Evolutionary conservation across 495 filamentous ascomycete species (phyloP), one percentile per base, ranked within the genome.

Genomic region (Opeltia flavorubescens): DNA sequence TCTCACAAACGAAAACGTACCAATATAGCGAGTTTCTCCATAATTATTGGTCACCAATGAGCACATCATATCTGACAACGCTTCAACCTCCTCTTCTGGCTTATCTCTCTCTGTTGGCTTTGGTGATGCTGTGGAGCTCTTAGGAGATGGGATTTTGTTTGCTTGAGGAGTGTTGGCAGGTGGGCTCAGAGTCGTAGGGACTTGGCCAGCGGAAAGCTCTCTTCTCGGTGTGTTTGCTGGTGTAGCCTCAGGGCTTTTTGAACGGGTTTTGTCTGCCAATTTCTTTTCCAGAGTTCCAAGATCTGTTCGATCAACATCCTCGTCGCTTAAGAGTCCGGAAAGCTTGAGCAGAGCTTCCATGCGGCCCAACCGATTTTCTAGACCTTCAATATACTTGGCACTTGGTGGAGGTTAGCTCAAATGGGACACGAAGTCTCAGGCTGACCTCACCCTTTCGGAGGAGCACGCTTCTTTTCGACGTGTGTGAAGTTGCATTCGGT

Each of bases 61-160:
- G 62, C 91, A 95, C 91, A 98, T 96, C 83, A 95, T 94, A 64
- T 98, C 91, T 7, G 91, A 94, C 50, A 98, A 59, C 1, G 78
- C 83, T 58, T 93, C 89, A 5, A 94, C 89, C 55, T 94, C 84
- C 34, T 75, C 73, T 51, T 84, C 80, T 1, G 67, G 65, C 49
- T 74, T 44, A 8, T 62, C 65, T 6, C 66, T 62, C 47, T 70
- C 71, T 33, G 73, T 65, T 27, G 68, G 72, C 17, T 63, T 65
- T 1, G 79, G 78, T 24, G 44, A 33, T 45, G 70, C 74, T 15
- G 74, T 68, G 3, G 83, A 83, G 5, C 74, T 78, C 27, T 62
- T 72, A 6, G 80, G 74, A 12, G 74, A 75, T 13, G 77, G 75
- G n/a, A 63, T 59, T 4, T 70, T 69, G n/a, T 71, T 70, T 50